phyloP scores from a whole-genome alignment of 2,329 filamentous ascomycete genomes.

The Aspergillus pseudoviridinutans region DNA sequence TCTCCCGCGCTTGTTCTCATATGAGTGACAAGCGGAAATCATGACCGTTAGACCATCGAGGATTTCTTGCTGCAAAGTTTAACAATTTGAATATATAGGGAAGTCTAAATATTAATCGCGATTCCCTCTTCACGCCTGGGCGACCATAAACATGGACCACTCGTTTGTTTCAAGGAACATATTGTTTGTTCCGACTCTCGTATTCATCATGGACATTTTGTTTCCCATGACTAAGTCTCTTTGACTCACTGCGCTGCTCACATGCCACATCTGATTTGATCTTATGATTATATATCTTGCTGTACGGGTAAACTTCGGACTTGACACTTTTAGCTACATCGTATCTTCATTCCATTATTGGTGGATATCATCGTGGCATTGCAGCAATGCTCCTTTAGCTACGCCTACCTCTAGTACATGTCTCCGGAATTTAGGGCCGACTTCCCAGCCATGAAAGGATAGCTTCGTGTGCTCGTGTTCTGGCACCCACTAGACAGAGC shows the following conservation, averaged over 20 bases:
- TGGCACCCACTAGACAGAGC: not conserved
- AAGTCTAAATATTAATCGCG: no score
- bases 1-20: not conserved
- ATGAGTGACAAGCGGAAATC: not conserved
- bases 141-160: no score
- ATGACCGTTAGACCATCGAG: not conserved
- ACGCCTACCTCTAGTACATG: not conserved
- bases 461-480: not conserved
- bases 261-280: not conserved
- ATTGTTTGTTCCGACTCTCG: not conserved
- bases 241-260: not conserved
- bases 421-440: not conserved
- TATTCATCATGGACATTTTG: not conserved
- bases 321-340: not conserved
- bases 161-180: no score
- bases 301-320: not conserved
- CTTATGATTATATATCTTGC: not conserved
- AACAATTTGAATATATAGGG: no score
- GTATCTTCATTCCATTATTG: not conserved
- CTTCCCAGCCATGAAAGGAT: not conserved
- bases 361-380: not conserved
- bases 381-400: not conserved
- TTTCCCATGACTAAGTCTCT: not conserved
- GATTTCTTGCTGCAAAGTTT: not conserved
- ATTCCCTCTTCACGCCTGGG: no score